These are phyloP conservation scores for Bidens hawaiensis DNA, from an alignment of 140 eudicot species.

Conservation along the genomic window DNA sequence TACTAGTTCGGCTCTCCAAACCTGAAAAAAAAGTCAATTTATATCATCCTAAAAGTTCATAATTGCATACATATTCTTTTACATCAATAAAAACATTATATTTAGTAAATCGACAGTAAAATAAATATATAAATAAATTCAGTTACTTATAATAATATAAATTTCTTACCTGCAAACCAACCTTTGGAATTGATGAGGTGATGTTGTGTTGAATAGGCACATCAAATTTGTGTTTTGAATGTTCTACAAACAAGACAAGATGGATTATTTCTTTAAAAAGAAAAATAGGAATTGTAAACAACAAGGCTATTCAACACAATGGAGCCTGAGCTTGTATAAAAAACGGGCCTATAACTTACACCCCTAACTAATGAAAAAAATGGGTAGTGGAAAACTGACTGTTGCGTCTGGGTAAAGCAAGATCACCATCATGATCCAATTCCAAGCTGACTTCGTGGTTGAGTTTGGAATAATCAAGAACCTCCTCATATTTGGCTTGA, in stretches of 20 bases:
- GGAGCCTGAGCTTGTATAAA: background rate
- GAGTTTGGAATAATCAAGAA: constrained; percentile 15
- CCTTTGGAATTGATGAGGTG: too few relatives aligned
- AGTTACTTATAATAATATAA: background rate
- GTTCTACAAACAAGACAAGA: too few relatives aligned
- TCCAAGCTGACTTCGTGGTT: constrained; percentile 33
- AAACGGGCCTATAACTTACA: too few relatives aligned
- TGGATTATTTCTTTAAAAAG: too few relatives aligned
- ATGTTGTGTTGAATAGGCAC: too few relatives aligned
- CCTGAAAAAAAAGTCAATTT: constrained; percentile 33
- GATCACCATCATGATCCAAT: constrained; percentile 97
- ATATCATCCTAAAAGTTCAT: background rate
- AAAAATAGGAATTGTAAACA: too few relatives aligned
- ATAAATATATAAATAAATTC: background rate
- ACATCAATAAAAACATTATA: background rate
- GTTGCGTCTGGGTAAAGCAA: constrained; percentile 56
- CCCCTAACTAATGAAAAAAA: background rate
- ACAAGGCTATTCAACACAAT: background rate
- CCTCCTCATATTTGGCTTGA: constrained; percentile 28
- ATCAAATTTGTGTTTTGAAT: too few relatives aligned
- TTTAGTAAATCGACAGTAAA: background rate
- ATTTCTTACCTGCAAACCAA: too few relatives aligned
- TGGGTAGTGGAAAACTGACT: constrained; percentile 57
- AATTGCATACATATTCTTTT: background rate
- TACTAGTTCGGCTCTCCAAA: constrained; percentile 84